Evolutionary conservation across 129 eudicot genomes (phyloP), one percentile per base, ranked within the genome.

Genomic region (Flaveria sonorensis): DNA sequence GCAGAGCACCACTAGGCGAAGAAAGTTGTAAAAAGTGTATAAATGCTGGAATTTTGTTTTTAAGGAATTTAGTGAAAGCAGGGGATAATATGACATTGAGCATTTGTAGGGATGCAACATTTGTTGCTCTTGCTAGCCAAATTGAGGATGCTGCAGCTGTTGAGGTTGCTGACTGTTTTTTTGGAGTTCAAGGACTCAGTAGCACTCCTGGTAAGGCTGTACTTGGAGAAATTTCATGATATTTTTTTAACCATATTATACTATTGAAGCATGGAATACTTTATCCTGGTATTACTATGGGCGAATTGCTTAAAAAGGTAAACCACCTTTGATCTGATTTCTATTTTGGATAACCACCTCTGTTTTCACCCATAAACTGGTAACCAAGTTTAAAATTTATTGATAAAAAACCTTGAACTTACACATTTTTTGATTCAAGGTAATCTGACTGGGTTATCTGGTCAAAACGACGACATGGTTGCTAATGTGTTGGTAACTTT

Each of bases 61-160:
- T 91, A 39, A 90, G 86, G 32, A 86, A 81, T 72, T 81, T 91
- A 64, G 77, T 83, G 72, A 91, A 88, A 78, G 81, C 90, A 15
- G 89, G 77, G 19, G 84, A 86, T 74, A 94, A 94, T 85, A 53
- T 84, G 70, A 94, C 97, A 20, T 70, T 91, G 80, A 94, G 95
- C 78, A 89, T 88, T 72, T 94, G 99, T 69, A 86, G 99, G 75
- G 99, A 91, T 91, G 99, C 99, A 77, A 88, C 97, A 13, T 94
- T 91, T 89, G 92, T 82, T 51, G 81, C 99, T 23, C 76, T 91
- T 79, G 96, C 96, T 30, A 94, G 96, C 82, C 94, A 79, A 83
- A 83, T 85, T 86, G 97, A 88, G 76, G 77, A 83, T 48, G 76
- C 19, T 10, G 86, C 97, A 7, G 83, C 92, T 63, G 40, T 90